Conservation (phyloP, 2,329 filamentous ascomycete species). For the Trichothecium sympodiale region DNA sequence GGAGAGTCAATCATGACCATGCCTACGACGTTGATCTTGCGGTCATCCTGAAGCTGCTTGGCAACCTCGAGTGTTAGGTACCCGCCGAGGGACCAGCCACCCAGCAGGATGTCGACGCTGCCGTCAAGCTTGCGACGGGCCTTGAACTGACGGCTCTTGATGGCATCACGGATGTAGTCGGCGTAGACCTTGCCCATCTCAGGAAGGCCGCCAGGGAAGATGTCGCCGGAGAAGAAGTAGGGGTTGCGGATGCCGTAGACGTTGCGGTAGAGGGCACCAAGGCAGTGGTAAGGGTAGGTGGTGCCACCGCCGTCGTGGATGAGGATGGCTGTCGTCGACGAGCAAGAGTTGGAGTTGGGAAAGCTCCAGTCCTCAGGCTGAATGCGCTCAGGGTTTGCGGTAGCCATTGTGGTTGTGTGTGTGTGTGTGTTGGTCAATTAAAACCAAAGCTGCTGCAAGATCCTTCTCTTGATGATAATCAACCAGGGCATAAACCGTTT, state of each 20-base stretch:
- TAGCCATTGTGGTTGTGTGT: too few relatives aligned
- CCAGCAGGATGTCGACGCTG: slow-evolving; percentile 31
- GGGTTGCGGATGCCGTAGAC: slow-evolving; percentile 47
- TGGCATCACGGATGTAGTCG: slow-evolving; percentile 26
- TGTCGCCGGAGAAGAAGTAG: slow-evolving; percentile 31
- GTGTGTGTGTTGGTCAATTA: too few relatives aligned
- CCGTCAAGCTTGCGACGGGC: slow-evolving; percentile 14
- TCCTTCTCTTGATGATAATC: too few relatives aligned
- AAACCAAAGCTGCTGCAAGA: too few relatives aligned
- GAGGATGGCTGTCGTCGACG: slow-evolving; percentile 37
- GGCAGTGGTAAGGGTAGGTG: slow-evolving; percentile 44
- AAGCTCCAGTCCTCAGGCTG: slow-evolving; percentile 21
- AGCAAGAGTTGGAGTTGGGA: slow-evolving; percentile 8
- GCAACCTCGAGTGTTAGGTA: slow-evolving; percentile 40
- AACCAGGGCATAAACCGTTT: too few relatives aligned
- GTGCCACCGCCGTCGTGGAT: slow-evolving; percentile 53
- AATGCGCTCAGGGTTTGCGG: slow-evolving; percentile 18
- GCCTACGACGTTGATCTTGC: slow-evolving; percentile 29
- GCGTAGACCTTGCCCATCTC: slow-evolving; percentile 45
- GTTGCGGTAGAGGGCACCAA: slow-evolving; percentile 34
- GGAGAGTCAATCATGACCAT: slow-evolving; percentile 43
- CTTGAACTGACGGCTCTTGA: slow-evolving; percentile 19
- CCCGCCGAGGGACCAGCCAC: slow-evolving; percentile 46
- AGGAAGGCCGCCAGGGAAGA: slow-evolving; percentile 39
- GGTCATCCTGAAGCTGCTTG: slow-evolving; percentile 25